phyloP scores from a whole-genome alignment of 805 yeast genomes.

The Jamesozyma spencerorum region DNA sequence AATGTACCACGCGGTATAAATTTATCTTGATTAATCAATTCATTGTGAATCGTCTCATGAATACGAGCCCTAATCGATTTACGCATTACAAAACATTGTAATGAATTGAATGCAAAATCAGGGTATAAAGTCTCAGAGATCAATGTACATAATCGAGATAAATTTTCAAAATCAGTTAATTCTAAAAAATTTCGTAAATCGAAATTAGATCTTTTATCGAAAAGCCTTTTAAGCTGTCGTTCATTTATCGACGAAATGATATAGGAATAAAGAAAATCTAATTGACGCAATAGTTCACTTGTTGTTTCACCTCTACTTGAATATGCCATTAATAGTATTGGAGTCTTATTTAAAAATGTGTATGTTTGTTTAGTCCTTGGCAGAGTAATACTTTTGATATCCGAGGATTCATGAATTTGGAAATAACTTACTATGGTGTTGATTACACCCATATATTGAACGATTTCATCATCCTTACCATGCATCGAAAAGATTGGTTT shows the following conservation, averaged over 20 bases:
- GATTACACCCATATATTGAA: slow-evolving; percentile 69
- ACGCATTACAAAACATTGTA: slow-evolving; percentile 53
- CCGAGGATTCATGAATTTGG: slow-evolving; percentile 32
- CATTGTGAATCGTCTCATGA: slow-evolving; percentile 20
- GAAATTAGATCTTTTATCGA: slow-evolving; percentile 63
- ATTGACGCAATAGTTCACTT: slow-evolving; percentile 47
- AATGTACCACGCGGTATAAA: slow-evolving; percentile 39
- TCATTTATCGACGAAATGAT: slow-evolving; percentile 76
- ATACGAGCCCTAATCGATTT: slow-evolving; percentile 49
- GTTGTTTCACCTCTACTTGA: slow-evolving; percentile 47
- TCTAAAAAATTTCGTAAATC: slow-evolving; percentile 71
- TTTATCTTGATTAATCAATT: slow-evolving; percentile 16
- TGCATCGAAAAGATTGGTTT: slow-evolving; percentile 77
- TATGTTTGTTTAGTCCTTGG: slow-evolving; percentile 28
- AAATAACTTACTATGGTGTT: slow-evolving; percentile 73
- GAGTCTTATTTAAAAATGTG: slow-evolving; percentile 52
- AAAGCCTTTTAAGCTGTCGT: slow-evolving; percentile 62
- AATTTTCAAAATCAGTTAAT: slow-evolving; percentile 60
- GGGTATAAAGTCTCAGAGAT: slow-evolving; percentile 44
- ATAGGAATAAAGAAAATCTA: slow-evolving; percentile 66
- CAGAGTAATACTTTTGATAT: slow-evolving; percentile 39
- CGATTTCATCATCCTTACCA: slow-evolving; percentile 53
- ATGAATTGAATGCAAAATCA: slow-evolving; percentile 52
- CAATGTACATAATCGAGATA: slow-evolving; percentile 53
- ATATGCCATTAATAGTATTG: slow-evolving; percentile 66